Conservation (phyloP, 345 rosid species). For the Eucalyptus virginea region DNA sequence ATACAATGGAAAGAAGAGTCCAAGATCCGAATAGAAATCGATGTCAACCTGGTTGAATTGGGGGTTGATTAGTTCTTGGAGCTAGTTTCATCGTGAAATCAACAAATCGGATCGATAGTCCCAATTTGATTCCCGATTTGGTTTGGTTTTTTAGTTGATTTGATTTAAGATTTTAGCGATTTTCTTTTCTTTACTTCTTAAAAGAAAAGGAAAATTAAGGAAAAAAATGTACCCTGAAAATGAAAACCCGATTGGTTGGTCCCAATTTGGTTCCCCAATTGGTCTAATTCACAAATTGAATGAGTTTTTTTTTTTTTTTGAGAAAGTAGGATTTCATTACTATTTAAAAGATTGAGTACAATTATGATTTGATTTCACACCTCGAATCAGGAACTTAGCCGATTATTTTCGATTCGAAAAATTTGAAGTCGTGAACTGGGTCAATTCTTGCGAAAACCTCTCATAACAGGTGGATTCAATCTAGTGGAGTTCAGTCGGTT, state of each 20-base stretch:
- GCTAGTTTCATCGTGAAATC: too few relatives aligned
- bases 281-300: accelerated
- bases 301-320: too few relatives aligned
- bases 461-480: accelerated
- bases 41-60: neutral
- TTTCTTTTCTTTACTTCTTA: too few relatives aligned
- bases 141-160: accelerated
- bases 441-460: accelerated
- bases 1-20: neutral
- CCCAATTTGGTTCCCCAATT: too few relatives aligned
- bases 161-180: too few relatives aligned
- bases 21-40: neutral
- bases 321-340: too few relatives aligned
- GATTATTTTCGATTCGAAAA: accelerated
- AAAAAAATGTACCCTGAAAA: too few relatives aligned
- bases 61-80: too few relatives aligned
- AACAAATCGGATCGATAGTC: accelerated
- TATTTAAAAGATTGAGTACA: too few relatives aligned
- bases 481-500: accelerated
- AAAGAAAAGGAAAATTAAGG: too few relatives aligned
- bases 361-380: accelerated
- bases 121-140: accelerated
- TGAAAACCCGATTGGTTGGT: too few relatives aligned
- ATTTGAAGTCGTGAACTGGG: accelerated
- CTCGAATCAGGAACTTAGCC: accelerated